Evolutionary conservation across 345 rosid species (phyloP).

Genomic region (Punica granatum): DNA sequence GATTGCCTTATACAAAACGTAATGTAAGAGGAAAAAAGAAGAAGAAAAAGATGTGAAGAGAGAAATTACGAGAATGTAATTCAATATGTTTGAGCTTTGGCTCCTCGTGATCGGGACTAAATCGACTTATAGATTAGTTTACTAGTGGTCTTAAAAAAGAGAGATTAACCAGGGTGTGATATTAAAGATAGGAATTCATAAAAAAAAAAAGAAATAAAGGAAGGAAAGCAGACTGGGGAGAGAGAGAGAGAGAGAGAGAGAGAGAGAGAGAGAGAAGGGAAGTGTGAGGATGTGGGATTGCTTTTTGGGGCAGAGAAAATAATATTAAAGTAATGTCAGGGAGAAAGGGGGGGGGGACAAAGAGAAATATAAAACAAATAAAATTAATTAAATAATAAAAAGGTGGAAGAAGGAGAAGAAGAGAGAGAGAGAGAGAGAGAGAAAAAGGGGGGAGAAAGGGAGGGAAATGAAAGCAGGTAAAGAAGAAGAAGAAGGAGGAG

Average conservation of each 20-base stretch:
- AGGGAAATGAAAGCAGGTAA: constrained; percentile 12
- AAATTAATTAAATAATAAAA: not conserved
- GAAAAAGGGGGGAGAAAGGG: not conserved
- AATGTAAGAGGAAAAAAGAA: no score
- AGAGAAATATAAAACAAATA: not conserved
- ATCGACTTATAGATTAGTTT: no score
- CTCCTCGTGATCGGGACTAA: no score
- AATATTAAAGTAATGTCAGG: constrained; percentile 5
- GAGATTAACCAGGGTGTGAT: no score
- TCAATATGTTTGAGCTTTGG: no score
- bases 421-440: not conserved
- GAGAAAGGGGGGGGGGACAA: constrained; percentile 4
- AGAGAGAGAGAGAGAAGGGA: not conserved
- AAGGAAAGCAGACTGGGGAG: no score
- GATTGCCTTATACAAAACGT: no score
- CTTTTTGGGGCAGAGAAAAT: constrained; percentile 1
- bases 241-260: not conserved
- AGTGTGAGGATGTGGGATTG: not conserved
- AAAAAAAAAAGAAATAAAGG: no score
- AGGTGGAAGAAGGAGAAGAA: not conserved
- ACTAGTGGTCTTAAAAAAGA: no score
- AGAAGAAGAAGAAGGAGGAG: constrained; percentile 3
- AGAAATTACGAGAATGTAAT: no score
- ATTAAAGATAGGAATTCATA: no score
- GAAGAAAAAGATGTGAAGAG: no score